Conservation (phyloP, 306 rosid genomes). For the Myrica gale region DNA sequence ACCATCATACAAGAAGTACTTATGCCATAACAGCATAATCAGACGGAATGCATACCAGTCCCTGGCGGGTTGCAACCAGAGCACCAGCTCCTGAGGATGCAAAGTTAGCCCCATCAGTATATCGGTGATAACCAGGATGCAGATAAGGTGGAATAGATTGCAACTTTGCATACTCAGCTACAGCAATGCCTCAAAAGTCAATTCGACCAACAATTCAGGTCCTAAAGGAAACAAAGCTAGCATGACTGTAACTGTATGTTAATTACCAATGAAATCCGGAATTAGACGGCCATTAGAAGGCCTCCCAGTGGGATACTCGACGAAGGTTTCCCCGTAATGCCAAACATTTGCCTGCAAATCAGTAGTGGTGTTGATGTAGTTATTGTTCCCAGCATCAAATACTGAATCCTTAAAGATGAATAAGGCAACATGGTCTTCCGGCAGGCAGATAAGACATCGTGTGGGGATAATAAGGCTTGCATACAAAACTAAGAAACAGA, state of each 20-base stretch:
- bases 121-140: slow-evolving; percentile 32
- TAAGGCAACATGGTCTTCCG: slow-evolving; percentile 28
- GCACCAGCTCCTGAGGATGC: slow-evolving; percentile 69
- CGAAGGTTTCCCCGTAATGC: slow-evolving; percentile 56
- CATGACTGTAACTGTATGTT: not conserved
- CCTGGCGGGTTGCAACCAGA: slow-evolving; percentile 36
- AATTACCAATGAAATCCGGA: slow-evolving; percentile 52
- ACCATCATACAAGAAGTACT: too few species aligned
- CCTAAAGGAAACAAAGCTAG: too few species aligned
- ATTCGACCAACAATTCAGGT: not conserved
- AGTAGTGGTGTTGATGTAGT: slow-evolving; percentile 32
- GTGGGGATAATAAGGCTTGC: not conserved
- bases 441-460: slow-evolving; percentile 6
- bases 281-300: slow-evolving; percentile 43
- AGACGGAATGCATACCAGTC: slow-evolving; percentile 27
- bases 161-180: slow-evolving; percentile 51
- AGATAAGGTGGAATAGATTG: slow-evolving; percentile 46
- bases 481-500: slow-evolving; percentile 16
- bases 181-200: not conserved
- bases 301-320: slow-evolving; percentile 46
- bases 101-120: slow-evolving; percentile 48
- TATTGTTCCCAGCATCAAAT: slow-evolving; percentile 59
- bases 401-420: slow-evolving; percentile 65
- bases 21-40: not conserved
- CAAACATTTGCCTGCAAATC: slow-evolving; percentile 22